Evolutionary conservation across 140 eudicot genomes (phyloP).

Genomic region (Flaveria floridana): DNA sequence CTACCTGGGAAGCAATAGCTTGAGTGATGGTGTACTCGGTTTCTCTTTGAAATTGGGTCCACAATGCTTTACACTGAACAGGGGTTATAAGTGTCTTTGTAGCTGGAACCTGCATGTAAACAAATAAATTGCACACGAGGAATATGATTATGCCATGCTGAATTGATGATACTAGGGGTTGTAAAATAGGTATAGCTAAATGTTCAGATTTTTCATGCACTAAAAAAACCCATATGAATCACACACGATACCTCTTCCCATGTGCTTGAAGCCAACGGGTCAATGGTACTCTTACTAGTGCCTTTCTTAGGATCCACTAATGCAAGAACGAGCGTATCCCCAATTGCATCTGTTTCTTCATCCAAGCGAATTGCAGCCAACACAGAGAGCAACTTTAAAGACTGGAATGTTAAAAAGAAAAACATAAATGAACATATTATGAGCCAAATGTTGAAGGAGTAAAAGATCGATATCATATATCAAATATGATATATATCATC

Average conservation of each 20-base stretch:
- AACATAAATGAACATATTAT: background rate
- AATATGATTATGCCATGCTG: background rate
- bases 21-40: conserved; percentile 88
- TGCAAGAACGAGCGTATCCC: conserved; percentile 47
- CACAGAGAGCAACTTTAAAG: conserved; percentile 76
- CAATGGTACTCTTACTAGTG: conserved; percentile 25
- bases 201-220: conserved; percentile 1
- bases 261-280: conserved; percentile 73
- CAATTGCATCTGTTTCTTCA: conserved; percentile 50
- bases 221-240: conserved; percentile 6
- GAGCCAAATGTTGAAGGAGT: background rate
- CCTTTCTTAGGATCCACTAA: conserved; percentile 46
- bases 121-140: background rate
- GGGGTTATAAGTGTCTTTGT: conserved; percentile 76
- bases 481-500: background rate
- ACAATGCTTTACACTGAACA: conserved; percentile 83
- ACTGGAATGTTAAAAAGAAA: conserved; percentile 41
- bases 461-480: conserved; percentile 10
- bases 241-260: conserved; percentile 71
- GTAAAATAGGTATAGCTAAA: background rate
- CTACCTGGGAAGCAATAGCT: conserved; percentile 94
- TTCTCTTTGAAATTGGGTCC: conserved; percentile 86
- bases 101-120: conserved; percentile 55
- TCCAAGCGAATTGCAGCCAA: conserved; percentile 91
- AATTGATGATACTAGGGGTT: no score